These are phyloP conservation scores for Kodamaea suecica DNA, from an alignment of 1,139 yeast genomes.

Conservation along the genomic window DNA sequence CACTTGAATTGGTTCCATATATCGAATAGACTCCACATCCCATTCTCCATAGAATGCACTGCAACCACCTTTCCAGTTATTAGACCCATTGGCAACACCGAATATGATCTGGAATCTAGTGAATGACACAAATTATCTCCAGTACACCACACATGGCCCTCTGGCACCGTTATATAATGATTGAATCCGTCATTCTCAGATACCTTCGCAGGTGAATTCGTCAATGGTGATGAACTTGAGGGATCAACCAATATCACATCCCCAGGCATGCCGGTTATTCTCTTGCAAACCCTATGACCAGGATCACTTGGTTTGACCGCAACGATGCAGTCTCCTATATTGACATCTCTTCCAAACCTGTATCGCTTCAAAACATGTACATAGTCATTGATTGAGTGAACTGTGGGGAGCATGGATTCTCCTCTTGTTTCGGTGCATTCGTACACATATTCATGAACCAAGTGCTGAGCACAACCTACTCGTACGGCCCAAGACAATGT, in stretches of 20 bases:
- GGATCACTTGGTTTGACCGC: constrained; percentile 92
- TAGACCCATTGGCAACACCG: constrained; percentile 82
- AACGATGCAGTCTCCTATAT: constrained; percentile 84
- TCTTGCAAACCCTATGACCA: constrained; percentile 78
- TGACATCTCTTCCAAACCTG: constrained; percentile 56
- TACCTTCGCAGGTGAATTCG: constrained; percentile 33
- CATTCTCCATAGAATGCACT: constrained; percentile 40
- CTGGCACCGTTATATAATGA: constrained; percentile 66
- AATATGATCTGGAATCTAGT: constrained; percentile 86
- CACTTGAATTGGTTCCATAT: constrained; percentile 45
- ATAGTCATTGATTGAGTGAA: constrained; percentile 70
- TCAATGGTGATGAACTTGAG: constrained; percentile 53
- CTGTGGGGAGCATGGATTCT: constrained; percentile 92
- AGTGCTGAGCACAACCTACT: constrained; percentile 67
- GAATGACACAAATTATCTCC: constrained; percentile 91
- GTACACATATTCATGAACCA: constrained; percentile 61
- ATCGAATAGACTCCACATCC: constrained; percentile 26
- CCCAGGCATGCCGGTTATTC: constrained; percentile 96
- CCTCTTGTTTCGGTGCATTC: constrained; percentile 86
- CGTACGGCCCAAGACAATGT: constrained; percentile 50
- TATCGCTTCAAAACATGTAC: constrained; percentile 70
- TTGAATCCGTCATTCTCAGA: constrained; percentile 46
- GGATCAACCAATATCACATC: constrained; percentile 83
- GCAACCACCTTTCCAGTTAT: constrained; percentile 88
- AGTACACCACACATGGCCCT: constrained; percentile 96